A percentile compares a stretch with the other conserved stretches of the same genome.
Conservation (phyloP, 768 basidiomycete genomes). For the Mycena amicta region DNA sequence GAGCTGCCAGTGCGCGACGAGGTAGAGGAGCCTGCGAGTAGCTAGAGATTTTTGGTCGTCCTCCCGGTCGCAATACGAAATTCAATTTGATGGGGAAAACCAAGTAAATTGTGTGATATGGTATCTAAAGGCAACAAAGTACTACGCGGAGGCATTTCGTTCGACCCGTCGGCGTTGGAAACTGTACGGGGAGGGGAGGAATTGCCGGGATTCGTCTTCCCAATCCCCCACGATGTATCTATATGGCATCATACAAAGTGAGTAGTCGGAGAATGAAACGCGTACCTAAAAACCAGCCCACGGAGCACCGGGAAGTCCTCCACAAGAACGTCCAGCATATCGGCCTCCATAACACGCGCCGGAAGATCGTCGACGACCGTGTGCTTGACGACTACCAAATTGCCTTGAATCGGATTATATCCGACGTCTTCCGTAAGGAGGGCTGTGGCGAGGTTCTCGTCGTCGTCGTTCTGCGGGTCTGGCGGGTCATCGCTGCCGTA, state of each 20-base stretch:
- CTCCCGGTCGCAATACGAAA: too few species aligned
- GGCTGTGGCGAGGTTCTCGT: neutral
- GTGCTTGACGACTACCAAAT: neutral
- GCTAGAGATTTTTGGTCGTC: too few species aligned
- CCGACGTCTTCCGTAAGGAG: neutral
- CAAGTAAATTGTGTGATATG: too few species aligned
- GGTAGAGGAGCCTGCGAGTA: too few species aligned
- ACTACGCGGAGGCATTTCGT: too few species aligned
- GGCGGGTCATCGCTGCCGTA: too few species aligned
- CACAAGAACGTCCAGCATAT: neutral
- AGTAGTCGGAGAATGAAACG: neutral
- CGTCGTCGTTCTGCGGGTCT: neutral
- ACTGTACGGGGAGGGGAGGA: neutral
- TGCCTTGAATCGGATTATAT: neutral
- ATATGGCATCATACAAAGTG: neutral
- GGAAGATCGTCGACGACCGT: neutral
- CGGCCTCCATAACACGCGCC: neutral
- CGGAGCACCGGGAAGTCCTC: neutral
- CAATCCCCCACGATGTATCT: neutral
- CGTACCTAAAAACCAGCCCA: neutral
- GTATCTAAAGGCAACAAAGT: too few species aligned
- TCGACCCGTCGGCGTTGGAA: too few species aligned
- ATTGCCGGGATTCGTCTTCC: neutral
- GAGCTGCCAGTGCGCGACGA: neutral
- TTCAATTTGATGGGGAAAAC: too few species aligned